These are phyloP conservation scores for Hypsizygus marmoreus DNA, from an alignment of 768 basidiomycete genomes.

Conservation along the genomic window DNA sequence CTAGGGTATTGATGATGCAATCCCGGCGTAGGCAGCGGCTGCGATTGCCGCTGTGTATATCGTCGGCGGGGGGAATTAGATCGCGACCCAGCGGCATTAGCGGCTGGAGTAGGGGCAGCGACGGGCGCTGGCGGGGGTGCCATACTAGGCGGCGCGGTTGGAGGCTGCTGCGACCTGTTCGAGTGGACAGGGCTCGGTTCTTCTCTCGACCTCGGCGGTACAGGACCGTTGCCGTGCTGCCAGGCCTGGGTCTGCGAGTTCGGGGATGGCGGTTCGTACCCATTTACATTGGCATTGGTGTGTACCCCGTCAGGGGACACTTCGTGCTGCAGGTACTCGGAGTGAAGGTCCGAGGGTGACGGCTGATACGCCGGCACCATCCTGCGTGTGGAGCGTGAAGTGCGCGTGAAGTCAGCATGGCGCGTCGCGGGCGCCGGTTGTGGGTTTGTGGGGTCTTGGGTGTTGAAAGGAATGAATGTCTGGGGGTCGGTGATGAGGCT, in stretches of 20 bases:
- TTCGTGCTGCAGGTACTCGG: too few relatives aligned
- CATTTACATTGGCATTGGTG: too few relatives aligned
- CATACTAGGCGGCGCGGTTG: conserved; percentile 39
- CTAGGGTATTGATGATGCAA: neutral
- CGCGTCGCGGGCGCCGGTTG: conserved; percentile 22
- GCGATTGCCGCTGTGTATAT: too few relatives aligned
- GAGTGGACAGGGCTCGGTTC: neutral
- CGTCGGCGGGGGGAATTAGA: too few relatives aligned
- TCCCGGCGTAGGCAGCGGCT: conserved; percentile 18
- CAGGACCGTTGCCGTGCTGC: too few relatives aligned
- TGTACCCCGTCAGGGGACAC: too few relatives aligned
- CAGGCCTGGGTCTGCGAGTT: too few relatives aligned
- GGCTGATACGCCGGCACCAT: too few relatives aligned
- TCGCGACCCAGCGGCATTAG: too few relatives aligned
- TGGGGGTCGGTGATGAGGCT: conserved; percentile 78
- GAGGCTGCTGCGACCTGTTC: conserved; percentile 13
- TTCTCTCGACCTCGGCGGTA: conserved; percentile 23
- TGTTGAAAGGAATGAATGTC: conserved; percentile 69
- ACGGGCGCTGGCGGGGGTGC: conserved; percentile 14
- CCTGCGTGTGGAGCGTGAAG: conserved; percentile 33
- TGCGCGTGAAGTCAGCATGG: conserved; percentile 31
- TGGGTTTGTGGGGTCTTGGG: conserved; percentile 23
- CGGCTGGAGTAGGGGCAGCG: too few relatives aligned
- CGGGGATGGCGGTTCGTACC: too few relatives aligned
- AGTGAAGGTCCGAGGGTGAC: too few relatives aligned